Evolutionary conservation across 495 filamentous ascomycete species (phyloP), one percentile per base, ranked within the genome.

Genomic region (Astrothelium subdiscretum): DNA sequence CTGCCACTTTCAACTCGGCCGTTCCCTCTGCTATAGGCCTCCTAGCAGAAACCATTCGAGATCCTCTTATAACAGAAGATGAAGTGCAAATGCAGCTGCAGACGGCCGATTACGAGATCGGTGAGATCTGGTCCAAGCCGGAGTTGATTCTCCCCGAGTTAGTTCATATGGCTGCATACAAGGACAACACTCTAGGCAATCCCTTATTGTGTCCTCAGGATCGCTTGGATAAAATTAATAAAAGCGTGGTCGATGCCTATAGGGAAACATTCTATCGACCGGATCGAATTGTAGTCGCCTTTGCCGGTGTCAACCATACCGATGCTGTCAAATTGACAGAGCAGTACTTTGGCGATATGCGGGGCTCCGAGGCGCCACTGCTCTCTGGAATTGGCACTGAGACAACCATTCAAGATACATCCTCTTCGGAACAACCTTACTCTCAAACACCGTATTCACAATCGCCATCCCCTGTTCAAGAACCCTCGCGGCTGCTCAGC

Each of bases 91-190:
- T 89, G 67, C 92, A 99, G 73, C 79, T 99, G 18, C 83, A 87
- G 68, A 96, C 91, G 22, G 94, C 92, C 2, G 85, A 89, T 51
- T 99, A 97, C 67, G 94, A 99, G 75, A 95, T 99, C 69, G 82
- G 81, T 27, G 94, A 99, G 77, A 99, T 99, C 59, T 99, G 94
- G 95, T 87, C 89, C 42, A 97, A 91, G 77, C 91, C 94, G 3
- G 92, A 97, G 68, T 80, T 99, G 60, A 97, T 99, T 66, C 74
- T 99, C 58, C 95, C 95, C 6, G 94, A 99, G 75, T 72, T 99
- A 70, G 85, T 96, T 54, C 95, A 99, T 70, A 91, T 88, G 80
- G 89, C 92, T 1, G 94, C 92, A 2, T 99, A 90, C 76, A 91
- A 90, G 76, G 85, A 88, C 69, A 97, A 99, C 74, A 99, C 94